Base-by-base conservation (phyloP, 176 grass and related monocot genomes). In the Paspalum notatum region DNA sequence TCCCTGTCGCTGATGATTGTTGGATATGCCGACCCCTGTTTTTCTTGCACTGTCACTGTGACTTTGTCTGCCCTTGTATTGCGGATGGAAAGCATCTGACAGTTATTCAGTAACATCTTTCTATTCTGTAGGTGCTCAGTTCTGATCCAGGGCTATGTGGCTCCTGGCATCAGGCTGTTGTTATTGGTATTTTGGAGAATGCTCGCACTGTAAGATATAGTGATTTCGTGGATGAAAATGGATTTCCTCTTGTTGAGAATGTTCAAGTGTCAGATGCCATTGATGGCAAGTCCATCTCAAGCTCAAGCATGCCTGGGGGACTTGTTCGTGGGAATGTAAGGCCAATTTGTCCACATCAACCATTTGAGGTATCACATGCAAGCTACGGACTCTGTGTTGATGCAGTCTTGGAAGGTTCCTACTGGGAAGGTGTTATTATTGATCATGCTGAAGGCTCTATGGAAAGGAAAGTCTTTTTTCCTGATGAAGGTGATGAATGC, bases 401-500 rank as follows among this genome's bases (percentile, higher is more conserved):
- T 85, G 88, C 79, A 20, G 58, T 80, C 4, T 18, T 83, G 38
- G 67, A 91, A 76, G 83, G 86, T 70, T 90, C 89, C 72, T 91
- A 89, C 51, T 97, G 84, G 88, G 94, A 97, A 90, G 94, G 94
- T 77, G 86, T 93, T 20, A 78, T 91, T 8, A 50, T 80, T 76
- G 94, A 97, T 85, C 88, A 79, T 37, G 73, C 71, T 71, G 84
- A 90, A 75, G 83, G 66, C 2, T 86, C 83, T 22, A 61, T 45
- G 85, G 37, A 91, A 47, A 85, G 82, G 76, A 85, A 56, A 66
- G 52, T 97, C 20, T 27, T 91, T 61, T 97, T 93, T 66, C 94
- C 94, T 59, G 94, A 97, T 82, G 71, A 87, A 84, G 91, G 84
- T 41, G 89, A 93, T 69, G 80, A 91, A 65, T 70, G 86, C 51